Evolutionary conservation across 345 rosid genomes (phyloP), one percentile per base, ranked within the genome.

Genomic region (Heritiera littoralis): DNA sequence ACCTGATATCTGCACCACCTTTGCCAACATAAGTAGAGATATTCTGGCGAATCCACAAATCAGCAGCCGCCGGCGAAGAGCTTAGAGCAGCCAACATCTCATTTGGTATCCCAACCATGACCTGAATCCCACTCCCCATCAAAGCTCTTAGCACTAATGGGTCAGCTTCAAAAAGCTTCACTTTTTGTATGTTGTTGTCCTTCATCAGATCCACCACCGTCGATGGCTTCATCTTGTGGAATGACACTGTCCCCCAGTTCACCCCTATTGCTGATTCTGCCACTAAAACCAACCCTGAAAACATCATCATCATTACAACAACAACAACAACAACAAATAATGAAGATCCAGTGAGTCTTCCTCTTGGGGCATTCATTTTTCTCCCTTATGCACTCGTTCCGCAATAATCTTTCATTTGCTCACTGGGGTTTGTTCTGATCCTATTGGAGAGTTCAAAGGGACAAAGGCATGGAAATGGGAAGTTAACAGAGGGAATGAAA

Each of bases 121-220:
- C 95, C 84, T 94, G 86, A 87, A 90, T 96, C 76, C 99, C 97
- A 80, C 88, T 81, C 55, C 97, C 93, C 88, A 85, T 86, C 35
- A 97, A 79, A 75, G 95, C 89, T 71, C 54, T 67, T 35, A 94
- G 82, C 38, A 67, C 90, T 79, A 80, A 89, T 52, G 94, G 92
- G 81, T 97, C 91, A 0, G 98, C 85, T 64, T 90, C 98, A 79
- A 96, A 96, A 38, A 94, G 91, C 91, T 96, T 96, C 66, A 93
- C 98, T 78, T 88, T 94, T 66, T 75, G 80, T 46, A 96, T 90
- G 76, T 86, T 90, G 86, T 96, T 96, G 10, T 80, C 90, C 81
- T 86, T 89, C 84, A 96, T 83, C 78, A 94, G 97, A 94, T 92
- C 92, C 92, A 94, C 97, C 83, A 94, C 99, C 0, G 98, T 90